Evolutionary conservation across 2,329 filamentous ascomycete genomes (phyloP).

Genomic region (Lasiodiplodia sp.): DNA sequence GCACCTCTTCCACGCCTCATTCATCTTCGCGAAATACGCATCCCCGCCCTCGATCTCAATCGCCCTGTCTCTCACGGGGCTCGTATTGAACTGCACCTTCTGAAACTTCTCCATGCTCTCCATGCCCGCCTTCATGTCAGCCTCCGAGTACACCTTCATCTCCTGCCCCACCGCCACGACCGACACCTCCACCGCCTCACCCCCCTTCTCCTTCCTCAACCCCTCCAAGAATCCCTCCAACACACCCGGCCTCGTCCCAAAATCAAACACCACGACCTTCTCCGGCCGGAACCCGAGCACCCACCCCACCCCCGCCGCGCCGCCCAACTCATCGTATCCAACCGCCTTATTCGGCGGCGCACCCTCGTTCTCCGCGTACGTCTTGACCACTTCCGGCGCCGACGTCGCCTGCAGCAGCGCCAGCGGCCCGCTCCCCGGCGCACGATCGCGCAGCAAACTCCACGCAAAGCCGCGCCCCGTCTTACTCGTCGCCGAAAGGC

Average conservation of each 20-base stretch:
- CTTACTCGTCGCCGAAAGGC: background rate
- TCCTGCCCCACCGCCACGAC: background rate
- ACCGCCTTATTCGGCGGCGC: background rate
- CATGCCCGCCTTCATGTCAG: background rate
- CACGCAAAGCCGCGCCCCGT: background rate
- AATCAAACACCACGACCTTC: background rate
- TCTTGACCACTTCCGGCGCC: background rate
- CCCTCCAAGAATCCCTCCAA: background rate
- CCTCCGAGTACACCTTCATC: background rate
- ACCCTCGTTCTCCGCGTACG: background rate
- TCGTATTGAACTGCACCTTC: background rate
- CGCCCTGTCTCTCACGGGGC: background rate
- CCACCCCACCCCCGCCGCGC: background rate
- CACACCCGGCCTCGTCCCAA: background rate
- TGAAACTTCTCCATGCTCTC: background rate
- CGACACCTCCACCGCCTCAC: background rate
- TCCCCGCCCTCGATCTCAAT: background rate
- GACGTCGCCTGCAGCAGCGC: conserved; percentile 2
- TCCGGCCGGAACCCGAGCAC: background rate
- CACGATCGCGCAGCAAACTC: background rate
- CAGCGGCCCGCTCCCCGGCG: background rate
- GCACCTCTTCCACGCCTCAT: background rate
- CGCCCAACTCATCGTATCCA: background rate
- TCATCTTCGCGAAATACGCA: background rate
- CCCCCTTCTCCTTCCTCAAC: background rate